A percentile compares a stretch with the other conserved stretches of the same genome.
Evolutionary conservation across 345 rosid genomes (phyloP).

Genomic region (Salix caprea): DNA sequence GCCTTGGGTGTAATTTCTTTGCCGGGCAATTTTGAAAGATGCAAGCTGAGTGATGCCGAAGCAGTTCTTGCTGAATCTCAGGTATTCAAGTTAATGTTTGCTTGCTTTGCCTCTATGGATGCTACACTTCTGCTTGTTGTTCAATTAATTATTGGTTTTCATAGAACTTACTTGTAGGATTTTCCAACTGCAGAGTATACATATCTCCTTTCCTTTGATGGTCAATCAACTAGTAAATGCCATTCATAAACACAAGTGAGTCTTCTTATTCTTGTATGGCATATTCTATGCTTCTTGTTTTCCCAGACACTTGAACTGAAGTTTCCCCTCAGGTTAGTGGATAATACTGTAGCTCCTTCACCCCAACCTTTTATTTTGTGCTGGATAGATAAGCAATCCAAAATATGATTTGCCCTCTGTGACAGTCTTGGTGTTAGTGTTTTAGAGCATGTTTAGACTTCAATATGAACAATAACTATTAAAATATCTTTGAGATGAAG

Average conservation of each 20-base stretch:
- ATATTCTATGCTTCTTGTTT: neutral
- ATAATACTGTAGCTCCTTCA: neutral
- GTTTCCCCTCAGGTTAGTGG: neutral
- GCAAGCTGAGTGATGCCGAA: constrained; percentile 48
- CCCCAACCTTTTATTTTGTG: too few species aligned
- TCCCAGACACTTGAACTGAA: neutral
- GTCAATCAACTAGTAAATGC: constrained; percentile 37
- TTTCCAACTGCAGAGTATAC: constrained; percentile 37
- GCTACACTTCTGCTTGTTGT: constrained; percentile 5
- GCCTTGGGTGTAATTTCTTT: constrained; percentile 38
- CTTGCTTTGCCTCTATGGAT: neutral
- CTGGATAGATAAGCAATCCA: too few species aligned
- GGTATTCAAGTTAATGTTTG: constrained; percentile 27
- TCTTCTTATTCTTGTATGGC: constrained; percentile 3
- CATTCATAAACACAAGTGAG: constrained; percentile 50
- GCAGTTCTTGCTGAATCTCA: constrained; percentile 45
- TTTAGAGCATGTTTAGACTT: neutral
- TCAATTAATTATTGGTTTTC: neutral
- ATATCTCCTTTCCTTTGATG: constrained; percentile 36
- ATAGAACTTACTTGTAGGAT: constrained; percentile 2
- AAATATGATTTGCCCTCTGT: too few species aligned
- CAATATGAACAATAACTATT: neutral
- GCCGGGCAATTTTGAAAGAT: constrained; percentile 32
- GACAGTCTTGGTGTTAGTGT: neutral
- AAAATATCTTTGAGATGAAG: neutral